Base-by-base conservation (phyloP, 257 asterid species). In the Linaria vulgaris region DNA sequence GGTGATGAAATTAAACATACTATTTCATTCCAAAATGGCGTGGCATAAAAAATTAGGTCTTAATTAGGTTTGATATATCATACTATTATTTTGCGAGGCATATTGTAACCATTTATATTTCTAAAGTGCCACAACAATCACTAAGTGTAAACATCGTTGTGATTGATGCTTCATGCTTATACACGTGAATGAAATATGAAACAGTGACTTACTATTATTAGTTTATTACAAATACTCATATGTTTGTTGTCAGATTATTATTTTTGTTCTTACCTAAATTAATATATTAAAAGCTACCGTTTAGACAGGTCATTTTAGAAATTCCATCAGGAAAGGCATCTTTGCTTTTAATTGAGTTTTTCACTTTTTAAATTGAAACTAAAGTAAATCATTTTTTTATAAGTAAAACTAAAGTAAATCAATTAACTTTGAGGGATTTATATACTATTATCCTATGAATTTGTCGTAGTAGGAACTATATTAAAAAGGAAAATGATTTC, bases 1-100 rank as follows among this genome's bases (percentile, higher is more conserved):
- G 96, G 95, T 58, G 89, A 81, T 14, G 82, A 82, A 30, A 64
- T 84, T 4, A 72, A 74, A 53, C 96, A 86, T 68, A 75, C 89
- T 3, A 65, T 88, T 22, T 64, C 78, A 20, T 79, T 91, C 51
- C 78, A 79, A 41, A 52, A 68, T 31, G 59, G 59, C 10, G 20
- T 44, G 58, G 77, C n/a, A n/a, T n/a, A 74, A 39, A 67, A 82
- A 69, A 73, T 71, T 49, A 79, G 79, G 61, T n/a, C 69, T 56
- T 88, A 58, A n/a, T 50, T 23, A 43, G 53, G 9, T 67, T 47
- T 31, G 44, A 14, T 22, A 17, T 19, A 43, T 64, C 9, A 25
- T 41, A 13, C 24, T 44, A 11, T 38, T 27, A 47, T 23, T 10
- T 50, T 56, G 39, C 63, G 34, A 48, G 14, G 22, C 59, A 56